Base-by-base conservation (phyloP, 1,284 basidiomycete species). In the Tilletia indica region DNA sequence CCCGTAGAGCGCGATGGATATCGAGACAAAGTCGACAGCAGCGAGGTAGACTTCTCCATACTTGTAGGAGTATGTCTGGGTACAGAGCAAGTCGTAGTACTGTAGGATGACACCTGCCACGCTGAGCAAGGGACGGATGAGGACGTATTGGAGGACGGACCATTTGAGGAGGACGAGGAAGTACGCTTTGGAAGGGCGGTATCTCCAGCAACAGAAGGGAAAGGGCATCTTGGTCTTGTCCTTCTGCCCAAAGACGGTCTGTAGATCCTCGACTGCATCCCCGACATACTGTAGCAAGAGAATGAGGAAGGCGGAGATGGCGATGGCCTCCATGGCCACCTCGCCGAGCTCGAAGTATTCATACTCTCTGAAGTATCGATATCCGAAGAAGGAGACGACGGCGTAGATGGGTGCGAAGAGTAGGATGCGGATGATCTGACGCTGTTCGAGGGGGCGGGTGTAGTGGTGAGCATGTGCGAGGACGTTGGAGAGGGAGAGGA, bases 221-320 rank as follows among this genome's bases (percentile, higher is more conserved):
- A 91, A 82, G 12, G 92, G 92, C 6, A 96, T 85, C 34, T 88
- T 86, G 63, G 86, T 86, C 81, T 95, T 95, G 80, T 94, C 91
- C 83, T 95, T 95, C 36, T 91, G 87, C 8, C 87, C 87, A 3
- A 96, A 87, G 0, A 91, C 91, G 68, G 63, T 70, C 12, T 69
- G 70, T 78, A 91, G 89, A 31, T 86, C 89, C 0, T 86, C 75
- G 1, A 89, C 89, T 0, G 90, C 91, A 8, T 87, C 86, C 11
- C 92, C 91, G 1, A 95, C 92, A 83, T 90, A 93, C 82, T 94
- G 92, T 58, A 95, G 91, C 70, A 94, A 87, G 3, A 96, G 87
- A 39, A 94, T 86, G 69, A 79, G 74, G 69, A 84, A 86, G 4
- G 83, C 83, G 34, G 82, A 74, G n/a, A 93, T 85, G 1, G 91